phyloP scores from a whole-genome alignment of 164 flowering plant genomes.

The Stephania yunnanensis region DNA sequence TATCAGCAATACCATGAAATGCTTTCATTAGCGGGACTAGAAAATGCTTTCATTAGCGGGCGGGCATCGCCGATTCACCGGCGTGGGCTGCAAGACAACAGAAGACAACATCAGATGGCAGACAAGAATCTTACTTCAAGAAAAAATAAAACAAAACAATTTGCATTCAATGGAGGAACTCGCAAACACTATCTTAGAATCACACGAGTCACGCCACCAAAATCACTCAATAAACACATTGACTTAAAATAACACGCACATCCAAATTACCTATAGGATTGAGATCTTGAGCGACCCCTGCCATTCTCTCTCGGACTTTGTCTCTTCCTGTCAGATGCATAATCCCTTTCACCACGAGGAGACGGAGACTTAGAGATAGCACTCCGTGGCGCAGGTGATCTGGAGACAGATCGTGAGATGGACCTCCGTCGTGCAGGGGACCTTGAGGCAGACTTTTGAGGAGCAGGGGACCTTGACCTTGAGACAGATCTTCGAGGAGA shows the following conservation, averaged over 20 bases:
- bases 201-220: neutral
- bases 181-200: neutral
- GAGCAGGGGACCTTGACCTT: conserved; percentile 28
- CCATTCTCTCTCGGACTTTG: conserved; percentile 32
- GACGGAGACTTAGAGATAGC: conserved; percentile 30
- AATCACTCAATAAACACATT: neutral
- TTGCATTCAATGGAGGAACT: neutral
- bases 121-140: neutral
- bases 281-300: conserved; percentile 32
- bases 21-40: neutral
- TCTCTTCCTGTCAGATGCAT: conserved; percentile 20
- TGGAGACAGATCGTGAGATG: conserved; percentile 16
- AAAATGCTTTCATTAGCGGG: neutral
- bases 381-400: conserved; percentile 15
- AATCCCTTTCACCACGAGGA: conserved; percentile 20
- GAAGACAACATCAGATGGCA: neutral
- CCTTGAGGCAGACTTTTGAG: conserved; percentile 26
- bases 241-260: neutral
- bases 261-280: conserved; percentile 32
- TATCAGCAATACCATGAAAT: neutral
- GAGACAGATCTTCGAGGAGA: conserved; percentile 24
- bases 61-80: neutral
- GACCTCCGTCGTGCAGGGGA: conserved; percentile 32
- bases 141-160: neutral
- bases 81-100: conserved; percentile 9